These are phyloP conservation scores for Colletotrichum kahawae DNA, from an alignment of 2,329 filamentous ascomycete species.

Conservation along the genomic window DNA sequence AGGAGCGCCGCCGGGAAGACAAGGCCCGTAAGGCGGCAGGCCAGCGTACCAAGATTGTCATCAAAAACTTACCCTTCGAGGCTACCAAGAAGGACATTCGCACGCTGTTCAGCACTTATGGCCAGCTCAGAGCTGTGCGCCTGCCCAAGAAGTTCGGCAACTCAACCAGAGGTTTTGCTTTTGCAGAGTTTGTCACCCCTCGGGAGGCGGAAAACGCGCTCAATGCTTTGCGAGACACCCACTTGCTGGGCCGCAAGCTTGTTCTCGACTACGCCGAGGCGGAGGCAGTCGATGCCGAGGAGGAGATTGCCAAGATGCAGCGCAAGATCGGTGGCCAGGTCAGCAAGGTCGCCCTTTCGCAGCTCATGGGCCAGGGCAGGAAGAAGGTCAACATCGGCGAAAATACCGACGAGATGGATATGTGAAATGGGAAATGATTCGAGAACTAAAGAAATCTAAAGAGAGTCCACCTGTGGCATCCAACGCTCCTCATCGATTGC, in stretches of 20 bases:
- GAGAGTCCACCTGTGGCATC: background rate
- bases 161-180: conserved; percentile 89
- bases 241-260: conserved; percentile 87
- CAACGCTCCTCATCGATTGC: background rate
- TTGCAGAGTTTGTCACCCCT: conserved; percentile 92
- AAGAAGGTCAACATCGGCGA: conserved; percentile 86
- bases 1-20: conserved; percentile 84
- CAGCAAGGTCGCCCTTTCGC: conserved; percentile 88
- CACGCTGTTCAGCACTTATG: conserved; percentile 85
- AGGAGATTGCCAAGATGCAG: conserved; percentile 96
- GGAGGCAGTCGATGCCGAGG: conserved; percentile 89
- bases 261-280: conserved; percentile 91
- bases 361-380: conserved; percentile 81
- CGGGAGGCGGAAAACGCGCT: conserved; percentile 91
- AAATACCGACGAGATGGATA: conserved; percentile 57
- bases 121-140: conserved; percentile 88
- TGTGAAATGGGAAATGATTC: background rate
- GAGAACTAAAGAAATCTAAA: background rate
- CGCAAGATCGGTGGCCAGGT: conserved; percentile 91
- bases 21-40: conserved; percentile 79
- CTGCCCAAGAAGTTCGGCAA: conserved; percentile 95
- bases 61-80: conserved; percentile 98
- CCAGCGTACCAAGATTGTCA: conserved; percentile 87
- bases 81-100: conserved; percentile 91
- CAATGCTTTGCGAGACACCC: conserved; percentile 88